A percentile compares a stretch with the other conserved stretches of the same genome.
Conservation (phyloP, 202 grass and related monocot genomes). For the Panicum virgatum region DNA sequence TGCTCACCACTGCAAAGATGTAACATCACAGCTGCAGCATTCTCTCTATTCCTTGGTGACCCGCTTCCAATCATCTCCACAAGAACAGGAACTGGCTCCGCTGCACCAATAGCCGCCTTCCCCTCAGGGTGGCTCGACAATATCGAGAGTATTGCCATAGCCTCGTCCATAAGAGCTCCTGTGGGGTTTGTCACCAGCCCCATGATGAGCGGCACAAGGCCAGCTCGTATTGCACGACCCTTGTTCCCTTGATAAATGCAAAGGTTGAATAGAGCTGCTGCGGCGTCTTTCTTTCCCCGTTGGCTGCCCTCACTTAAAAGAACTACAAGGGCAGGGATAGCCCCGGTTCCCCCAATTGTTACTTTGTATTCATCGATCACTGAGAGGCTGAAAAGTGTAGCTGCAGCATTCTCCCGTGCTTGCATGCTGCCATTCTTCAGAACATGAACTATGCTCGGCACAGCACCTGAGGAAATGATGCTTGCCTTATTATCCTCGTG, state of each 20-base stretch:
- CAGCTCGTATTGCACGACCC: constrained; percentile 69
- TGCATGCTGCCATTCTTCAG: constrained; percentile 86
- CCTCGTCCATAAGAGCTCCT: constrained; percentile 68
- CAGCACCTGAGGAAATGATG: constrained; percentile 72
- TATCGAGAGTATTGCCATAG: constrained; percentile 84
- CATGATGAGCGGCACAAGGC: constrained; percentile 87
- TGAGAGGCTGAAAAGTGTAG: constrained; percentile 85
- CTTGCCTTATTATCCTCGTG: constrained; percentile 76
- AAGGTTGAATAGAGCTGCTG: constrained; percentile 85
- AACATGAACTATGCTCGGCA: constrained; percentile 73
- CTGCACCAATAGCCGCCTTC: constrained; percentile 66
- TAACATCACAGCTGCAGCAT: constrained; percentile 85
- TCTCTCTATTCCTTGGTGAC: constrained; percentile 78
- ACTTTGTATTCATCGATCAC: constrained; percentile 85
- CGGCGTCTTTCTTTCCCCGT: constrained; percentile 86
- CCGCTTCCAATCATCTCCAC: constrained; percentile 71
- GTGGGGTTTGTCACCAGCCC: constrained; percentile 65
- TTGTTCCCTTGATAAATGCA: constrained; percentile 98
- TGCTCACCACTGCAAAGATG: constrained; percentile 66
- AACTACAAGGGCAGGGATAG: constrained; percentile 75
- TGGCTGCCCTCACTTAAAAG: constrained; percentile 81
- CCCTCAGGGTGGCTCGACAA: constrained; percentile 81
- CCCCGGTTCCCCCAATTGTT: constrained; percentile 61
- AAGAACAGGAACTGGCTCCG: constrained; percentile 71
- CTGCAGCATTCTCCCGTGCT: constrained; percentile 84